Conservation (phyloP, 352 stramenopile species). For the Phytophthora fragariaefolia region DNA sequence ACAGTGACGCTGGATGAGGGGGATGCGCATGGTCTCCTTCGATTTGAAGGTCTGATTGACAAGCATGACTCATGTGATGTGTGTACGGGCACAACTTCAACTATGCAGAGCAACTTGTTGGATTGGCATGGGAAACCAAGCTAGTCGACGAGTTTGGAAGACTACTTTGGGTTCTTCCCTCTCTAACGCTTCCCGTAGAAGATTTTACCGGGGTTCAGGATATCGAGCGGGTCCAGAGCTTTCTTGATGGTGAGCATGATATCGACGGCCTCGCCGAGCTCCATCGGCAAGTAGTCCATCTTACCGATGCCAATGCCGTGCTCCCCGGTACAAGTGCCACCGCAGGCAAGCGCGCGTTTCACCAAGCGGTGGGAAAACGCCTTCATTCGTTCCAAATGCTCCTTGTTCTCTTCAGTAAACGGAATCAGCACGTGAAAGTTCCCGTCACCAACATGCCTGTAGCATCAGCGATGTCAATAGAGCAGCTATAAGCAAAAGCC, state of each 20-base stretch:
- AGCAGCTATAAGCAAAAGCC: neutral
- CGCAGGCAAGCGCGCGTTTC: slow-evolving; percentile 76
- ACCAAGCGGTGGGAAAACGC: slow-evolving; percentile 87
- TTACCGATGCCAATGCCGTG: slow-evolving; percentile 97
- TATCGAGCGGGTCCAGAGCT: slow-evolving; percentile 94
- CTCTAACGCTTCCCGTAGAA: slow-evolving; percentile 50
- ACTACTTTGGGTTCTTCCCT: neutral
- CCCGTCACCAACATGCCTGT: slow-evolving; percentile 91
- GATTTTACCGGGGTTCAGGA: slow-evolving; percentile 98
- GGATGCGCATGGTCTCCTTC: no score
- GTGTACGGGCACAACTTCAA: neutral
- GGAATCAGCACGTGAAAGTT: slow-evolving; percentile 98
- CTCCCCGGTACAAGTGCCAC: slow-evolving; percentile 97
- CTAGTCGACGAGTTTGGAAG: no score
- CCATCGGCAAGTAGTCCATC: slow-evolving; percentile 89
- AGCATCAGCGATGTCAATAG: neutral
- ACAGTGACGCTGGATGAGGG: no score
- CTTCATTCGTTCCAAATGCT: slow-evolving; percentile 85
- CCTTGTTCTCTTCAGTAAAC: slow-evolving; percentile 83
- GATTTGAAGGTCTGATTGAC: no score
- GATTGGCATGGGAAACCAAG: neutral
- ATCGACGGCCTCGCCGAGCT: slow-evolving; percentile 91
- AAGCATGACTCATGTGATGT: neutral
- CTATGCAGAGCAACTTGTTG: neutral
- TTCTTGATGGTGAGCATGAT: slow-evolving; percentile 95